Evolutionary conservation across 441 rosid species (phyloP).

Genomic region (Populus hybrid): DNA sequence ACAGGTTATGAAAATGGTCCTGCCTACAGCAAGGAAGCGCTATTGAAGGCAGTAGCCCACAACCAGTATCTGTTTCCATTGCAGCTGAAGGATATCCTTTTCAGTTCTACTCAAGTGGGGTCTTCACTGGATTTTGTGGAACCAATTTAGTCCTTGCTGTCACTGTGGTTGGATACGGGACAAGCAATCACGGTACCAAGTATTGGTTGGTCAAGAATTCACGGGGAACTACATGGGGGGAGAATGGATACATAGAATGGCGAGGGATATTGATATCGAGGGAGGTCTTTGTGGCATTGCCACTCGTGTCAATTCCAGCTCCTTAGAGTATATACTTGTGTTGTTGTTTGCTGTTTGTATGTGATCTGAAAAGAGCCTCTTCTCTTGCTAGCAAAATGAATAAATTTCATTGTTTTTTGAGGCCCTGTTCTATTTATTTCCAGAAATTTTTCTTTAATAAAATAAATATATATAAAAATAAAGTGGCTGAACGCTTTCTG

Average conservation of each 20-base stretch:
- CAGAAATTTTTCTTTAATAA: too few relatives aligned
- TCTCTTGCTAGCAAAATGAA: too few relatives aligned
- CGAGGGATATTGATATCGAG: slow-evolving; percentile 27
- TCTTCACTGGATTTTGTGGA: slow-evolving; percentile 65
- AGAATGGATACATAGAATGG: slow-evolving; percentile 62
- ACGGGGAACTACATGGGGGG: slow-evolving; percentile 81
- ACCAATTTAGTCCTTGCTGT: slow-evolving; percentile 65
- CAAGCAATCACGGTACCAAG: slow-evolving; percentile 47
- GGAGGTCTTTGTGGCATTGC: slow-evolving; percentile 45
- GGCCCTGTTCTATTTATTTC: too few relatives aligned
- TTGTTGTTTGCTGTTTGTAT: too few relatives aligned
- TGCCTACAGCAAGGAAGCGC: slow-evolving; percentile 49
- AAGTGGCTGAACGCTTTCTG: too few relatives aligned
- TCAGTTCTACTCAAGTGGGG: slow-evolving; percentile 75
- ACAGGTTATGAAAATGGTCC: slow-evolving; percentile 64
- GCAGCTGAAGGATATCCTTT: slow-evolving; percentile 62
- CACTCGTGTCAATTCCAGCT: not conserved
- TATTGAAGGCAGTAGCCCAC: slow-evolving; percentile 61
- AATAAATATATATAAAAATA: too few relatives aligned
- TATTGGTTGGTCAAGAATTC: slow-evolving; percentile 83
- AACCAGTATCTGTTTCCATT: slow-evolving; percentile 75
- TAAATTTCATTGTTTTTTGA: too few relatives aligned
- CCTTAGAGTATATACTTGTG: too few relatives aligned
- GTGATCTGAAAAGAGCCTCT: too few relatives aligned
- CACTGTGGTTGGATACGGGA: slow-evolving; percentile 67